Evolutionary conservation across 495 filamentous ascomycete species (phyloP), one percentile per base, ranked within the genome.

Genomic region (Aspergillus affinis): DNA sequence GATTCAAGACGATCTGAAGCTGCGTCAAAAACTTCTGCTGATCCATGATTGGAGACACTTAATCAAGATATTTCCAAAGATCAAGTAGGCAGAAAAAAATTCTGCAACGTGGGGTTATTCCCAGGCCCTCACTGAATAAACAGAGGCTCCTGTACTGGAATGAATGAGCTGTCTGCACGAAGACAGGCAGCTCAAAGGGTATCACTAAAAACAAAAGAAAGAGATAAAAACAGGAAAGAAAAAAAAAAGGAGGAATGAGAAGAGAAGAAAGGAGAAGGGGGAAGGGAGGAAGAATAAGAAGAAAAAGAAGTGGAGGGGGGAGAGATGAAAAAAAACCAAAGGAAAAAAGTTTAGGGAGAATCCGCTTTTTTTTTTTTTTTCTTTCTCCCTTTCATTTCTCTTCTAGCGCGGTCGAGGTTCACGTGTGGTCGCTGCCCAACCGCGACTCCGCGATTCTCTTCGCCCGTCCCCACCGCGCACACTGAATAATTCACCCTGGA

Each of bases 1-100:
- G 89, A 61, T 88, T 83, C 65, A 90, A 83, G 64, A 89, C 83
- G 72, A 86, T 84, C 78, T 89, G 81, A 64, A 92, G 82, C 78
- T 90, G 83, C 79, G 88, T 82, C 61, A 88, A 76, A 65, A 92
- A 86, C 72, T 81, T 79, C 74, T 88, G 84, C 66, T 90, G 83
- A 75, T 91, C 88, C 89, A 92, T 92, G 69, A 63, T 71, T 60
- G 44, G 53, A 60, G 53, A 50, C 46, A 57, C 50, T 56, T 57
- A 51, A 60, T 57, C 12, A 27, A 32, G 20, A 20, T 41, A 18
- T 32, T 49, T 2, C 32, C 21, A 30, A 55, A 46, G 41, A 50
- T 23, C 23, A 30, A 47, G 36, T 45, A 51, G 15, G 30, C 36
- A 46, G n/a, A 46, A 53, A 60, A n/a, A 49, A 49, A 49, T 47